Evolutionary conservation across 2,329 filamentous ascomycete species (phyloP).

Genomic region (Didymellaceae sp.): DNA sequence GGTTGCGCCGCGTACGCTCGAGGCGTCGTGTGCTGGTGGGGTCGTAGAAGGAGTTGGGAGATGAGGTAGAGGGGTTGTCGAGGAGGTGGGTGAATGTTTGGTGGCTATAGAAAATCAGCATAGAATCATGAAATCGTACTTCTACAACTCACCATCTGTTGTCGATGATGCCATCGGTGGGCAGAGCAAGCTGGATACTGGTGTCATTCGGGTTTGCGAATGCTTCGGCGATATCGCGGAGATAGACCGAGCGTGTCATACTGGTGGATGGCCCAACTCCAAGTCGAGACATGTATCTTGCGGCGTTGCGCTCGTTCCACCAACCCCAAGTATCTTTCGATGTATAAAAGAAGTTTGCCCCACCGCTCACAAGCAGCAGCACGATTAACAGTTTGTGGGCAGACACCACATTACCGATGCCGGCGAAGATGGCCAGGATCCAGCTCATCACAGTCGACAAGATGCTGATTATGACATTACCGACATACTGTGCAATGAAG

Average conservation of each 20-base stretch:
- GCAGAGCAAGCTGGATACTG: slow-evolving; percentile 25
- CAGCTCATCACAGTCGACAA: slow-evolving; percentile 79
- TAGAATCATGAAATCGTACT: not conserved
- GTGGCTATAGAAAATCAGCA: slow-evolving; percentile 33
- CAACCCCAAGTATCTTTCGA: slow-evolving; percentile 76
- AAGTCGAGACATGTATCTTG: slow-evolving; percentile 79
- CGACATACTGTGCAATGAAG: slow-evolving; percentile 73
- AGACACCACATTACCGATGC: slow-evolving; percentile 70
- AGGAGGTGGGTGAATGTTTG: slow-evolving; percentile 49
- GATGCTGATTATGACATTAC: slow-evolving; percentile 77
- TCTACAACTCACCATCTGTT: slow-evolving; percentile 41
- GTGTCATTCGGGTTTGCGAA: slow-evolving; percentile 50
- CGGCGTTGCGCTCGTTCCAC: slow-evolving; percentile 84
- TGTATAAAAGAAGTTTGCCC: slow-evolving; percentile 77
- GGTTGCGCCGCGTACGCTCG: slow-evolving; percentile 78
- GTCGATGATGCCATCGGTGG: slow-evolving; percentile 20
- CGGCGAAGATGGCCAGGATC: slow-evolving; percentile 70
- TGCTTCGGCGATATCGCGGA: slow-evolving; percentile 78
- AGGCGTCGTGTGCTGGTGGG: slow-evolving; percentile 60
- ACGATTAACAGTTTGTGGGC: slow-evolving; percentile 77
- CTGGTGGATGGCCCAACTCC: slow-evolving; percentile 79
- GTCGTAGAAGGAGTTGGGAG: slow-evolving; percentile 23
- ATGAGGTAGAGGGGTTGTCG: slow-evolving; percentile 25
- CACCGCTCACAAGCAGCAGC: slow-evolving; percentile 70
- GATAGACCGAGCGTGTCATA: slow-evolving; percentile 86